phyloP scores from a whole-genome alignment of 495 filamentous ascomycete genomes.

The Lindgomyces ingoldianus region DNA sequence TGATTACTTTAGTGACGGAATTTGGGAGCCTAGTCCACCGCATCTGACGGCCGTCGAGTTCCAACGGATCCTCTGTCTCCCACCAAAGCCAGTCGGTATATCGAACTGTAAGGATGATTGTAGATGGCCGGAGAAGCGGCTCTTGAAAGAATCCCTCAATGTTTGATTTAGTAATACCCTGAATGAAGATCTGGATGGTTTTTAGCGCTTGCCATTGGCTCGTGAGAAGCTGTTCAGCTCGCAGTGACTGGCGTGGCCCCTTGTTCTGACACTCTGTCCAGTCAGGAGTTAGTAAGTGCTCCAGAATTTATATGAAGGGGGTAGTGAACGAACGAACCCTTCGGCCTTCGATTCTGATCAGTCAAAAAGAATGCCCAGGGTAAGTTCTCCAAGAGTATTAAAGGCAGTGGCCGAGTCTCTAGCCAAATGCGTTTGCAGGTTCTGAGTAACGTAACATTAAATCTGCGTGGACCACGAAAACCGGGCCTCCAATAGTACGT shows the following conservation, averaged over 20 bases:
- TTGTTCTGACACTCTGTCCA: background rate
- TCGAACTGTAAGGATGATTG: background rate
- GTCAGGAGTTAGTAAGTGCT: background rate
- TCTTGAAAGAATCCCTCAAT: background rate
- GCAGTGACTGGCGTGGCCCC: background rate
- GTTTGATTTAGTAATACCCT: background rate
- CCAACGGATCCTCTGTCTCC: background rate
- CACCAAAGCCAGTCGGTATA: slow-evolving; percentile 4
- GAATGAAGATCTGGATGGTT: slow-evolving; percentile 1
- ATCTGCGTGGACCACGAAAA: background rate
- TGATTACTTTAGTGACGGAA: background rate
- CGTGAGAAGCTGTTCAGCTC: background rate
- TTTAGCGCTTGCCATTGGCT: background rate
- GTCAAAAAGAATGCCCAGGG: background rate
- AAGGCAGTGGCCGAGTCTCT: background rate
- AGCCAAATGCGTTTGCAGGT: slow-evolving; percentile 8
- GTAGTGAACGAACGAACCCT: background rate
- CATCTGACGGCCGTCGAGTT: background rate
- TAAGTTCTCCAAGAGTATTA: background rate
- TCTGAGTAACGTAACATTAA: background rate
- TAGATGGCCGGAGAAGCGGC: background rate
- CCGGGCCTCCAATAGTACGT: slow-evolving; percentile 2
- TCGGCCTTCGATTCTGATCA: background rate
- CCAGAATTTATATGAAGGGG: background rate
- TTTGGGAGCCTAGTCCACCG: background rate